These are phyloP conservation scores for Phlyctochytrium bullatum DNA, from an alignment of 192 early-diverging fungal genomes.

Conservation along the genomic window DNA sequence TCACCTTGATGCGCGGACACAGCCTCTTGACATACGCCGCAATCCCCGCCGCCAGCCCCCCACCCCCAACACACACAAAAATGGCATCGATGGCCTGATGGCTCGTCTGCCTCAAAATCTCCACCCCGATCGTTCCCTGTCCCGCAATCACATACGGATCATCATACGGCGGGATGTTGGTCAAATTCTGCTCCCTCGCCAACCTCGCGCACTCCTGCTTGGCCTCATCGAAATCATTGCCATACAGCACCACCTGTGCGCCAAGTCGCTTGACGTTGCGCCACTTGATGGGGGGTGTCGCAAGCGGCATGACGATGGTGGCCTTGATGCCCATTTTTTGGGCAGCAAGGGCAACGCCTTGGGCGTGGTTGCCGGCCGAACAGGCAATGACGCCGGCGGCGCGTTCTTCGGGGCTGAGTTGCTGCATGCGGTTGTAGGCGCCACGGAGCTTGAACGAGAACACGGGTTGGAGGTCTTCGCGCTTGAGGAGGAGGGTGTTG, in stretches of 20 bases:
- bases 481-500: conserved; percentile 81
- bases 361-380: conserved; percentile 98
- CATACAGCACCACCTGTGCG: conserved; percentile 83
- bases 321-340: conserved; percentile 88
- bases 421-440: conserved; percentile 90
- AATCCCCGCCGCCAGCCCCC: conserved; percentile 90
- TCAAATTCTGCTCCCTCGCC: conserved; percentile 62
- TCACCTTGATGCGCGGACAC: conserved; percentile 78
- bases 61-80: conserved; percentile 90
- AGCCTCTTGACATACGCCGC: conserved; percentile 91
- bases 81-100: conserved; percentile 76
- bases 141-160: conserved; percentile 99
- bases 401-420: conserved; percentile 75
- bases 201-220: conserved; percentile 82
- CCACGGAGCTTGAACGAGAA: conserved; percentile 99
- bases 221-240: conserved; percentile 94
- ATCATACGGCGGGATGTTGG: conserved; percentile 97
- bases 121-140: conserved; percentile 93
- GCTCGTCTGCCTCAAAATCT: conserved; percentile 57
- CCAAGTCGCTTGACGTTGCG: conserved; percentile 88
- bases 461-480: conserved; percentile 95
- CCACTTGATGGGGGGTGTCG: conserved; percentile 78
- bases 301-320: conserved; percentile 96
- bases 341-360: conserved; percentile 91
- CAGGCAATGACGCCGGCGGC: conserved; percentile 89